Conservation (phyloP, 2,329 filamentous ascomycete species). For the Pleomassaria siparia region DNA sequence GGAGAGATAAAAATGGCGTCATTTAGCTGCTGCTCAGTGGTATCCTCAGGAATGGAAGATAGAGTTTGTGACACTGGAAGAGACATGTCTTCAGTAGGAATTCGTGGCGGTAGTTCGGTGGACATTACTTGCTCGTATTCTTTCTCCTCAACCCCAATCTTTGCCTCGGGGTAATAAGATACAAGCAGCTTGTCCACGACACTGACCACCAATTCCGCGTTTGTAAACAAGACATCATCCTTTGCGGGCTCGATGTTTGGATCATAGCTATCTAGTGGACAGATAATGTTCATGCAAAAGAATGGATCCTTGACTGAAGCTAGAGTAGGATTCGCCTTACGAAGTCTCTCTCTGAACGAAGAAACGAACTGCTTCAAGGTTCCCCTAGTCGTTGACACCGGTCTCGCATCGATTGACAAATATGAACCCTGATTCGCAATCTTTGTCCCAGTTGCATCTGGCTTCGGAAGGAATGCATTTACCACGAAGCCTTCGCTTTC, state of each 20-base stretch:
- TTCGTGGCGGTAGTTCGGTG: constrained; percentile 2
- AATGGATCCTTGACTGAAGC: constrained; percentile 57
- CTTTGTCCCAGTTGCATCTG: constrained; percentile 46
- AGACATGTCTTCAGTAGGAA: background rate
- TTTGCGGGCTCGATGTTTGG: constrained; percentile 72
- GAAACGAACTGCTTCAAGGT: constrained; percentile 61
- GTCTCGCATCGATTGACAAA: constrained; percentile 69
- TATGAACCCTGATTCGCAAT: constrained; percentile 53
- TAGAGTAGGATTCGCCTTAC: constrained; percentile 23
- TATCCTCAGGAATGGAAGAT: constrained; percentile 1
- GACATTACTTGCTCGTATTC: constrained; percentile 2
- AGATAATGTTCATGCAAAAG: constrained; percentile 64
- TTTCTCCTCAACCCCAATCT: constrained; percentile 28
- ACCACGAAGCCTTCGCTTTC: constrained; percentile 50
- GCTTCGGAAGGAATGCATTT: constrained; percentile 60
- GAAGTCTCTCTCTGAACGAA: constrained; percentile 57
- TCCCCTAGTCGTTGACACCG: constrained; percentile 58
- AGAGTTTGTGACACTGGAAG: background rate
- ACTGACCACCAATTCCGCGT: constrained; percentile 53
- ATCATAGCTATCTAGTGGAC: constrained; percentile 66
- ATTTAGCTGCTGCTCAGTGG: background rate
- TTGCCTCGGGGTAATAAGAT: constrained; percentile 34
- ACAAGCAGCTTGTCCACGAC: constrained; percentile 50
- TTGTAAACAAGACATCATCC: constrained; percentile 68
- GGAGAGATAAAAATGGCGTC: background rate